phyloP scores from a whole-genome alignment of 2,329 filamentous ascomycete species.

The Cladosporium velox region DNA sequence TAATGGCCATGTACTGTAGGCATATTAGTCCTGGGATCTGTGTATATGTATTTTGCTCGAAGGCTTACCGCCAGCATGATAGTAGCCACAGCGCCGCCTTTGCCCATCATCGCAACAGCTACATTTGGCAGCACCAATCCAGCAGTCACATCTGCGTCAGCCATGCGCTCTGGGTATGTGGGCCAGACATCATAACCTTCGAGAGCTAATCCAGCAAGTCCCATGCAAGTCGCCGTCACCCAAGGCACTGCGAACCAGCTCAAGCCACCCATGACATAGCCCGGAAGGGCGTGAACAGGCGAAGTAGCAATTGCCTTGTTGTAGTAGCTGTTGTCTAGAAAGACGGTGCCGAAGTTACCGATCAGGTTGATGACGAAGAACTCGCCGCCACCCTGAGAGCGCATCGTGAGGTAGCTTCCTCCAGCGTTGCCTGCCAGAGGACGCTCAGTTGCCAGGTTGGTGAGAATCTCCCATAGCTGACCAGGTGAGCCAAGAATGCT shows the following conservation, averaged over 20 bases:
- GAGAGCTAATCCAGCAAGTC: conserved; percentile 75
- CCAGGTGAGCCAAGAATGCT: conserved; percentile 29
- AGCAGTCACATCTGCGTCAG: conserved; percentile 31
- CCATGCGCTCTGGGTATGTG: conserved; percentile 42
- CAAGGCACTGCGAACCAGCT: conserved; percentile 93
- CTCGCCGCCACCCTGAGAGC: conserved; percentile 27
- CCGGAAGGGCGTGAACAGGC: conserved; percentile 81
- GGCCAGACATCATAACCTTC: conserved; percentile 56
- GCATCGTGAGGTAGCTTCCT: conserved; percentile 32
- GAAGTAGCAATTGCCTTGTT: conserved; percentile 94
- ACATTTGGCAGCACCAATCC: conserved; percentile 37
- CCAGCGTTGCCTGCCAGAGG: conserved; percentile 33
- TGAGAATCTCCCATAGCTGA: conserved; percentile 33
- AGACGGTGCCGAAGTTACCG: conserved; percentile 81
- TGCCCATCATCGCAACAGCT: conserved; percentile 36
- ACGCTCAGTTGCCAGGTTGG: conserved; percentile 25
- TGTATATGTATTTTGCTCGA: too few species aligned
- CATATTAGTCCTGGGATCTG: neutral
- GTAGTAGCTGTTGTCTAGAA: conserved; percentile 77
- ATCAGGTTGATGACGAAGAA: conserved; percentile 70
- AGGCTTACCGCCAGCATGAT: conserved; percentile 31
- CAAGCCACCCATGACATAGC: conserved; percentile 85
- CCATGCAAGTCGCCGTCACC: conserved; percentile 77
- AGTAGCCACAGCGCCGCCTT: conserved; percentile 35
- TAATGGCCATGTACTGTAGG: conserved; percentile 37